phyloP scores from a whole-genome alignment of 78 protist species.

The Isochrysis galbana region DNA sequence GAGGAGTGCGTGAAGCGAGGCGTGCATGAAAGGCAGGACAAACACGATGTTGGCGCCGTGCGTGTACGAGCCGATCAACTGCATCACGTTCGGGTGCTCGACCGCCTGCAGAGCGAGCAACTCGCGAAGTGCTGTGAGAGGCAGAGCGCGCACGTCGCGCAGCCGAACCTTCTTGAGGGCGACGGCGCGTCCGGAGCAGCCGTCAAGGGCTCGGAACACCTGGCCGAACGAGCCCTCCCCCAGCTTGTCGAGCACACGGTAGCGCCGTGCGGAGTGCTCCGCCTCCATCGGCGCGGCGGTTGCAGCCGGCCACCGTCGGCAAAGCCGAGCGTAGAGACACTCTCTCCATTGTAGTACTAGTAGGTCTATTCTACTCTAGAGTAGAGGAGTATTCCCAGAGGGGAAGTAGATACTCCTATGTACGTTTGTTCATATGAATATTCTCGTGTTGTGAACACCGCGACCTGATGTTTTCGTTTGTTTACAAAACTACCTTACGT shows the following conservation, averaged over 20 bases:
- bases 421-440: too few relatives aligned
- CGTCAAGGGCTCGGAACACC: slow-evolving; percentile 91
- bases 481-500: too few relatives aligned
- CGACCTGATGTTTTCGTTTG: too few relatives aligned
- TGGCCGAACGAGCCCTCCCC: slow-evolving; percentile 99
- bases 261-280: too few relatives aligned
- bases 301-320: too few relatives aligned
- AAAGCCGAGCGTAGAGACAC: too few relatives aligned
- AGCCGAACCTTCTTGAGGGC: slow-evolving; percentile 96
- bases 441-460: too few relatives aligned
- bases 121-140: slow-evolving; percentile 95
- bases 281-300: too few relatives aligned
- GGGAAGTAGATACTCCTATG: too few relatives aligned
- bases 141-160: slow-evolving; percentile 82
- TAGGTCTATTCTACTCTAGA: too few relatives aligned
- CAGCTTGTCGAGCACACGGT: slow-evolving; percentile 25
- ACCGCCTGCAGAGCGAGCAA: slow-evolving; percentile 90
- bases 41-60: slow-evolving; percentile 21
- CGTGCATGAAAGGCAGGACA: neutral
- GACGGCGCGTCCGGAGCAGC: slow-evolving; percentile 66
- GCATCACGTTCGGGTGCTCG: slow-evolving; percentile 92
- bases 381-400: too few relatives aligned
- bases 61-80: neutral
- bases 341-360: too few relatives aligned
- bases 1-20: neutral